Evolutionary conservation across 2,329 filamentous ascomycete genomes (phyloP), one percentile per base, ranked within the genome.

Genomic region (Graphium sp.): DNA sequence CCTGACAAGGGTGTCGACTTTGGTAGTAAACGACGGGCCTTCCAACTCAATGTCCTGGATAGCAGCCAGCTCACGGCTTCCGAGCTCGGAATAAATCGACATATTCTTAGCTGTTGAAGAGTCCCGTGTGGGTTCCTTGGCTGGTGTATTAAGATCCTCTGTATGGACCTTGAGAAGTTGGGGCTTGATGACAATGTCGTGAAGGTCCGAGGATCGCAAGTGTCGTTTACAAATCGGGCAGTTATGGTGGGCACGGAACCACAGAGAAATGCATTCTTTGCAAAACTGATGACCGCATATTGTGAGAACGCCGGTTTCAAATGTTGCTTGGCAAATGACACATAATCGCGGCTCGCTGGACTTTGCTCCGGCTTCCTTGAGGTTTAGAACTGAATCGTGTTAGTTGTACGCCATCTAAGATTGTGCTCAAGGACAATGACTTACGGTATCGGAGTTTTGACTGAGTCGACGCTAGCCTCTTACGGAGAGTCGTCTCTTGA

Each of bases 241-340:
- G 29, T 69, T 87, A 12, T 61, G 66, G 39, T 84, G 74, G 18
- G 68, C 60, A 32, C 58, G 61, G 56, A 77, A 82, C 89, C 89
- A 95, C 9, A 72, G 40, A 21, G 62, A 60, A 39, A 95, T 75
- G 48, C 89, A 95, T 17, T 82, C 78, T 42, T 82, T 84, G 56
- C 87, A 94, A 46, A 84, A 95, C 37, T 83, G 72, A 45, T 98
- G 89, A 0, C 87, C 87, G 46, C 89, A 95, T 2, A 83, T 66
- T 0, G 87, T 94, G 35, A 87, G 58, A 29, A 79, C 70, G 30
- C 87, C 87, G n/a, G 72, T 58, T 33, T 77, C 73, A 41, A 94
- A 92, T 0, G 60, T 45, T 8, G 66, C 64, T 42, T 80, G 75
- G 46, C 89, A 98, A 39, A 98, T 94, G 31, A 91, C 69, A 46